Evolutionary conservation across 2,329 filamentous ascomycete genomes (phyloP).

Genomic region (Aspergillus versicolor): DNA sequence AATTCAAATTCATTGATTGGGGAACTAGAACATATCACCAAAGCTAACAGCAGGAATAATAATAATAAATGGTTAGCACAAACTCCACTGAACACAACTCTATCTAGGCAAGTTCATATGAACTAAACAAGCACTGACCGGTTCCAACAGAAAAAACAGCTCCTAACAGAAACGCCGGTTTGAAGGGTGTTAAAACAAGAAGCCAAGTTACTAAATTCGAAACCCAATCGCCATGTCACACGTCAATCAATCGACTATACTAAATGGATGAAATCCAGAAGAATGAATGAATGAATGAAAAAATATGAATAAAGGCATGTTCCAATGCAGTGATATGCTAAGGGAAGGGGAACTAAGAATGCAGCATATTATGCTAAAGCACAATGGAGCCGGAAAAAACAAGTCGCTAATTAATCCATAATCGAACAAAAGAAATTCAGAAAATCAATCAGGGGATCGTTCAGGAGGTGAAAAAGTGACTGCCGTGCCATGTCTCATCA

Average conservation of each 20-base stretch:
- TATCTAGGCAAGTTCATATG: conserved; percentile 3
- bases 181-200: neutral
- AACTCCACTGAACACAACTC: neutral
- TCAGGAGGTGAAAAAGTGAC: neutral
- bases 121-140: neutral
- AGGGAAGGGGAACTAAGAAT: neutral
- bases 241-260: neutral
- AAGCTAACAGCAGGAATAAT: neutral
- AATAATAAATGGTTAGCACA: neutral
- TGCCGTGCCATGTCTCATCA: conserved; percentile 17
- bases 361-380: neutral
- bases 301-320: neutral
- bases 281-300: neutral
- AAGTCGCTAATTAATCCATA: conserved; percentile 13
- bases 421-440: neutral
- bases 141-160: neutral
- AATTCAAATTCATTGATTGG: neutral
- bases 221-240: neutral
- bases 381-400: neutral
- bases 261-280: neutral
- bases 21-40: neutral
- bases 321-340: neutral
- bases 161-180: conserved; percentile 1
- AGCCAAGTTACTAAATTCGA: neutral
- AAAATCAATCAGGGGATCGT: neutral